These are phyloP conservation scores for Coemansia biformis DNA, from an alignment of 192 early-diverging fungal genomes.

Conservation along the genomic window DNA sequence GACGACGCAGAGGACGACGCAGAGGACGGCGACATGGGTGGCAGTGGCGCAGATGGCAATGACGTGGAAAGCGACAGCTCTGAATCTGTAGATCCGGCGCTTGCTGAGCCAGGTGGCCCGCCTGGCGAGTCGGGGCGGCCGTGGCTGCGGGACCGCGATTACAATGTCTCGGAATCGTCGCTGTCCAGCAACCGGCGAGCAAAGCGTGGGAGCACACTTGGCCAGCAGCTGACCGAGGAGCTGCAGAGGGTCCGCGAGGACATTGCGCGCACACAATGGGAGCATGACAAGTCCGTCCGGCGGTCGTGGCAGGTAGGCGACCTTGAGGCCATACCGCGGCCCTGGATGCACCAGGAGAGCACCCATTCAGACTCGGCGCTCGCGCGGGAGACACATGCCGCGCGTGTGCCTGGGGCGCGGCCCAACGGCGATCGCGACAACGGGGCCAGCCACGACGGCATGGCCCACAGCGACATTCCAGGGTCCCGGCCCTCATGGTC, in stretches of 20 bases:
- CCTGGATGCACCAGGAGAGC: constrained; percentile 37
- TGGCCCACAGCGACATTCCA: constrained; percentile 6
- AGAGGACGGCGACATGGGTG: no score
- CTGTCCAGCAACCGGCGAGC: constrained; percentile 16
- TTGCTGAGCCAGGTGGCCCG: background rate
- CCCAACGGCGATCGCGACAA: background rate
- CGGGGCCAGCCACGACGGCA: background rate
- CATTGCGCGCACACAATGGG: constrained; percentile 27
- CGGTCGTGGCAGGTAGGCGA: constrained; percentile 41
- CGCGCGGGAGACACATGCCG: constrained; percentile 3
- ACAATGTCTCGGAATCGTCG: constrained; percentile 32
- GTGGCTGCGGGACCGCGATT: constrained; percentile 25
- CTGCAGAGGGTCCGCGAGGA: constrained; percentile 29
- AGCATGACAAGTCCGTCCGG: constrained; percentile 19
- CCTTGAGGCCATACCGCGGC: constrained; percentile 12
- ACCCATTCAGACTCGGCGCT: constrained; percentile 38
- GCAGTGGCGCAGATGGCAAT: no score
- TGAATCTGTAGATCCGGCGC: background rate
- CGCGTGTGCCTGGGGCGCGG: background rate
- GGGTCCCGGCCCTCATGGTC: constrained; percentile 35
- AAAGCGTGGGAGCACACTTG: constrained; percentile 41
- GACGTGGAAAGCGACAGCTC: no score
- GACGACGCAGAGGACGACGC: no score
- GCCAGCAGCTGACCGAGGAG: constrained; percentile 50
- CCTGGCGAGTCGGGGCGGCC: constrained; percentile 14